Conservation (phyloP, 441 rosid species). For the Metrosideros polymorpha region DNA sequence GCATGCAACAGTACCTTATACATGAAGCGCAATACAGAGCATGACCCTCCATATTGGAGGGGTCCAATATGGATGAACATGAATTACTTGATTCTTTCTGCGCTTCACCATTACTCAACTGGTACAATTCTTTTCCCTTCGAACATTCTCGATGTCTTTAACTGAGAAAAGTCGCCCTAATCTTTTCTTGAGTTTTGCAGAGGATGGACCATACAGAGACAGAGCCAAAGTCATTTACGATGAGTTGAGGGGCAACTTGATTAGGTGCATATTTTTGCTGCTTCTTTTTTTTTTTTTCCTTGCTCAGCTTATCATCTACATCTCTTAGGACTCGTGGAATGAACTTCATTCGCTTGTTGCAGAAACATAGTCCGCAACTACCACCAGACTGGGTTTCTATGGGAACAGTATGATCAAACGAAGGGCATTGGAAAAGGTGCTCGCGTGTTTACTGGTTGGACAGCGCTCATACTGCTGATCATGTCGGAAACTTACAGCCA, state of each 20-base stretch:
- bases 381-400: constrained; percentile 68
- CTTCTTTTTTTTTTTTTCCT: neutral
- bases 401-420: constrained; percentile 97
- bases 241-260: constrained; percentile 68
- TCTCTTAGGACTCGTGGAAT: neutral
- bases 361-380: constrained; percentile 83
- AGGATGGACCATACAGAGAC: constrained; percentile 69
- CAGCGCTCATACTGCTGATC: constrained; percentile 60
- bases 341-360: constrained; percentile 13
- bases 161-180: neutral
- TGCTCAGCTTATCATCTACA: neutral
- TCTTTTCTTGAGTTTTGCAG: constrained; percentile 33
- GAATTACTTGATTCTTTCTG: constrained; percentile 87
- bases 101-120: constrained; percentile 73
- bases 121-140: constrained; percentile 28
- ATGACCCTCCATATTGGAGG: constrained; percentile 98
- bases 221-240: constrained; percentile 51
- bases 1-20: constrained; percentile 54
- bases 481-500: constrained; percentile 64
- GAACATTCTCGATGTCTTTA: neutral
- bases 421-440: constrained; percentile 82
- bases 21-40: constrained; percentile 96
- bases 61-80: constrained; percentile 98
- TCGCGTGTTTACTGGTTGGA: constrained; percentile 88
- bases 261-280: constrained; percentile 39